These are phyloP conservation scores for Gaeumannomyces tritici DNA, from an alignment of 2,329 filamentous ascomycete genomes.

Conservation along the genomic window DNA sequence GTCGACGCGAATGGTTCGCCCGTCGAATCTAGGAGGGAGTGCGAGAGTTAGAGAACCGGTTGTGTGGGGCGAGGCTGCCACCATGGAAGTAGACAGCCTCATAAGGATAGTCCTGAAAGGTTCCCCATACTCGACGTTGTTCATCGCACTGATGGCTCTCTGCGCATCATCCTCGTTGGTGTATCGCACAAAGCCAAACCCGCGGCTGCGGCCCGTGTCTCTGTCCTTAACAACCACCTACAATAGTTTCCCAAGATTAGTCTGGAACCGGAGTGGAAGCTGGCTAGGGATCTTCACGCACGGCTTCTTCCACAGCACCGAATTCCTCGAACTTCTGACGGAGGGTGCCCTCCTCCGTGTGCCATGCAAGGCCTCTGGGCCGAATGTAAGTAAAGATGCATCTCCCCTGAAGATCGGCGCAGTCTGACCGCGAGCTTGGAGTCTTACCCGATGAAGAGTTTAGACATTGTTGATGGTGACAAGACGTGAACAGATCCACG, in stretches of 20 bases:
- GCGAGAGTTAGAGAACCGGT: neutral
- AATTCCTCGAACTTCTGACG: constrained; percentile 89
- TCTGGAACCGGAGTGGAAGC: neutral
- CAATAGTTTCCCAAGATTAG: neutral
- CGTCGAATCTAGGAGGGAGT: constrained; percentile 67
- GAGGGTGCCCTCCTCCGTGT: constrained; percentile 83
- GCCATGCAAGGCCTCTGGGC: constrained; percentile 90
- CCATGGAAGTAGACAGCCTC: neutral
- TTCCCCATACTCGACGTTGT: constrained; percentile 78
- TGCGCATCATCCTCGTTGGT: constrained; percentile 66
- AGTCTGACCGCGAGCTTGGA: neutral
- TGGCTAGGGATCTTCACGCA: constrained; percentile 40
- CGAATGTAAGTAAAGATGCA: neutral
- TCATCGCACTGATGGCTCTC: constrained; percentile 68
- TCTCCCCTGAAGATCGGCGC: neutral
- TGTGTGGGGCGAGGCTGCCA: neutral
- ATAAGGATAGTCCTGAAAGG: neutral
- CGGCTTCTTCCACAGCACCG: constrained; percentile 86
- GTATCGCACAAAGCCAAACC: constrained; percentile 95
- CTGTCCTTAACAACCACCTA: constrained; percentile 97
- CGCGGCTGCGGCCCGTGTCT: constrained; percentile 91
- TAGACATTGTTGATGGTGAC: constrained; percentile 55
- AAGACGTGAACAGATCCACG: neutral
- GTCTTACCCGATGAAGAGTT: constrained; percentile 87
- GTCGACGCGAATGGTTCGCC: constrained; percentile 88